Conservation (phyloP, 2,329 filamentous ascomycete species). For the Camptophora hylomeconis region DNA sequence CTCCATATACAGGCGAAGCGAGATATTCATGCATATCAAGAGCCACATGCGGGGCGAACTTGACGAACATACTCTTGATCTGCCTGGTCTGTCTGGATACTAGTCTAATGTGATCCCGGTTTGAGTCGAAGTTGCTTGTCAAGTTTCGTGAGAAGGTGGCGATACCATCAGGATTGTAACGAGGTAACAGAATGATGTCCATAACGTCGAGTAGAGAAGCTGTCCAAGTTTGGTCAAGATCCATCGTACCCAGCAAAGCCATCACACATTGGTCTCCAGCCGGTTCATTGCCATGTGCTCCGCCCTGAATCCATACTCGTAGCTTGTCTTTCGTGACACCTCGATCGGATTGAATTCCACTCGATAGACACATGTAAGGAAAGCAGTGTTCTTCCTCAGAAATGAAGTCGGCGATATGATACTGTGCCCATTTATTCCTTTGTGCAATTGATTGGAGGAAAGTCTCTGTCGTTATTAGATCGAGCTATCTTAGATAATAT, state of each 20-base stretch:
- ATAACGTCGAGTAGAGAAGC: slow-evolving; percentile 3
- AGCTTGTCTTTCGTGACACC: slow-evolving; percentile 3
- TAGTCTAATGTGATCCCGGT: slow-evolving; percentile 7
- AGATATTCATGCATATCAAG: slow-evolving; percentile 8
- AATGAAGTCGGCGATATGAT: slow-evolving; percentile 3
- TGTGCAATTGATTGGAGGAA: slow-evolving; percentile 4
- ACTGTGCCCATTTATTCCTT: slow-evolving; percentile 5
- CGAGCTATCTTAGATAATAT: no score
- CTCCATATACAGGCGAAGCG: slow-evolving; percentile 3
- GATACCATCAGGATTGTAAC: slow-evolving; percentile 7
- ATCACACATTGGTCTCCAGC: slow-evolving; percentile 6
- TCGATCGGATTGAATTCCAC: background rate
- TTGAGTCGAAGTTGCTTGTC: slow-evolving; percentile 6
- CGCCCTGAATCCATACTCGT: slow-evolving; percentile 6
- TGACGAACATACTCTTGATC: slow-evolving; percentile 7
- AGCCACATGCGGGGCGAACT: slow-evolving; percentile 6
- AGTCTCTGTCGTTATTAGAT: slow-evolving; percentile 3
- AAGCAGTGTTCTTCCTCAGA: slow-evolving; percentile 6
- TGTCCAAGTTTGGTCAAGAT: slow-evolving; percentile 7
- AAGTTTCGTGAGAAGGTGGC: slow-evolving; percentile 5
- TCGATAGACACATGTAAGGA: slow-evolving; percentile 5
- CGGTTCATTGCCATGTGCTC: slow-evolving; percentile 6
- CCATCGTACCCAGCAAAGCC: slow-evolving; percentile 6
- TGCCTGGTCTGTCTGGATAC: slow-evolving; percentile 3
- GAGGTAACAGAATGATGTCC: slow-evolving; percentile 6